A percentile compares a stretch with the other conserved stretches of the same genome.
phyloP scores from a whole-genome alignment of 148 eudicot genomes.

The Rhododendron henanense region DNA sequence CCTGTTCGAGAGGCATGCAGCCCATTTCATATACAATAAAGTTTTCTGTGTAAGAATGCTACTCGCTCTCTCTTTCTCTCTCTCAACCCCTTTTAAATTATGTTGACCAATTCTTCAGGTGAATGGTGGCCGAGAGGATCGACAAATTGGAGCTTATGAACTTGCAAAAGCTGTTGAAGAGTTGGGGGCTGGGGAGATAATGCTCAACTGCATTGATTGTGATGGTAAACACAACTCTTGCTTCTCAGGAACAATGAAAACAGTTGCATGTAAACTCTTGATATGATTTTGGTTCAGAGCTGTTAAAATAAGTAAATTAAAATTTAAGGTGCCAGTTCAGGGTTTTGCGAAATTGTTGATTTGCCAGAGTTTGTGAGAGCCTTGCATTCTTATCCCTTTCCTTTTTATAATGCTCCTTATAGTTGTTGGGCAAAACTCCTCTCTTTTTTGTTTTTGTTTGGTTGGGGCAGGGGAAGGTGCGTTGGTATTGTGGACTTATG shows the following conservation, averaged over 20 bases:
- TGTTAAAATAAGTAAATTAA: neutral
- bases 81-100: neutral
- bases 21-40: neutral
- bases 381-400: neutral
- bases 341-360: neutral
- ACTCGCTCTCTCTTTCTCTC: neutral
- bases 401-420: neutral
- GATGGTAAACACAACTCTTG: slow-evolving; percentile 52
- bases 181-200: slow-evolving; percentile 96
- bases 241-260: neutral
- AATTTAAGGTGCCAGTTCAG: neutral
- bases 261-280: neutral
- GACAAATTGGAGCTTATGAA: slow-evolving; percentile 97
- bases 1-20: no score
- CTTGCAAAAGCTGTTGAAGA: slow-evolving; percentile 98
- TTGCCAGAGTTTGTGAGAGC: neutral
- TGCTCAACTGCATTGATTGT: slow-evolving; percentile 93
- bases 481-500: neutral
- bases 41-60: neutral
- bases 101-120: slow-evolving; percentile 40
- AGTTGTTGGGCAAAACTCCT: neutral
- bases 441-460: neutral
- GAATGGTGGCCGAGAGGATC: slow-evolving; percentile 94
- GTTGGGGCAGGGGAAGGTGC: neutral
- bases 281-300: neutral